phyloP scores from a whole-genome alignment of 495 filamentous ascomycete genomes.

The Sphaerosporella brunnea region DNA sequence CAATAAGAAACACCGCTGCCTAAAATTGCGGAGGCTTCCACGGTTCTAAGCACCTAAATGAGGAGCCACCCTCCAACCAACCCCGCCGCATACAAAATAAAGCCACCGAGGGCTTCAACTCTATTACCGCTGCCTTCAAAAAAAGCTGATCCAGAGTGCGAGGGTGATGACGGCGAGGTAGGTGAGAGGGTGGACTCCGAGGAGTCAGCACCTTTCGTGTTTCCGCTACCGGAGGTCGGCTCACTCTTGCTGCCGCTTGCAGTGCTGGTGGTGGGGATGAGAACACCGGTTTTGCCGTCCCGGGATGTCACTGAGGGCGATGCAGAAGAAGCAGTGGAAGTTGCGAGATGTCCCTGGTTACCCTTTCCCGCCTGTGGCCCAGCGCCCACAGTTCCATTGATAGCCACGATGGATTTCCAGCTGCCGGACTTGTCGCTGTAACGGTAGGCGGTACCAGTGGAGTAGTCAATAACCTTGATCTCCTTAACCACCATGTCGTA shows the following conservation, averaged over 20 bases:
- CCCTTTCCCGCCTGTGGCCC: slow-evolving; percentile 18
- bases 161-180: slow-evolving; percentile 18
- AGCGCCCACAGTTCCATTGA: slow-evolving; percentile 49
- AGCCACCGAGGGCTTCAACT: neutral
- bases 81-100: slow-evolving; percentile 9
- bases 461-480: slow-evolving; percentile 70
- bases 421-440: slow-evolving; percentile 61
- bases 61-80: slow-evolving; percentile 25
- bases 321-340: slow-evolving; percentile 21
- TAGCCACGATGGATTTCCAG: slow-evolving; percentile 61
- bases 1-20: neutral
- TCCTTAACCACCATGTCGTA: slow-evolving; percentile 71
- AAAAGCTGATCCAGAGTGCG: slow-evolving; percentile 14
- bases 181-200: slow-evolving; percentile 24
- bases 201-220: slow-evolving; percentile 20
- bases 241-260: slow-evolving; percentile 14
- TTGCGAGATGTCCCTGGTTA: slow-evolving; percentile 29
- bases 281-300: neutral
- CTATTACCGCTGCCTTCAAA: slow-evolving; percentile 8
- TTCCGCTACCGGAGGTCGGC: slow-evolving; percentile 11
- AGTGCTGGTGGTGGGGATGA: slow-evolving; percentile 1
- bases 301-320: neutral
- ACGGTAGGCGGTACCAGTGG: slow-evolving; percentile 62
- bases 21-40: neutral
- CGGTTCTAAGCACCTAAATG: slow-evolving; percentile 2